Evolutionary conservation across 2,329 filamentous ascomycete genomes (phyloP), one percentile per base, ranked within the genome.

Genomic region (Ophiostoma sp.): DNA sequence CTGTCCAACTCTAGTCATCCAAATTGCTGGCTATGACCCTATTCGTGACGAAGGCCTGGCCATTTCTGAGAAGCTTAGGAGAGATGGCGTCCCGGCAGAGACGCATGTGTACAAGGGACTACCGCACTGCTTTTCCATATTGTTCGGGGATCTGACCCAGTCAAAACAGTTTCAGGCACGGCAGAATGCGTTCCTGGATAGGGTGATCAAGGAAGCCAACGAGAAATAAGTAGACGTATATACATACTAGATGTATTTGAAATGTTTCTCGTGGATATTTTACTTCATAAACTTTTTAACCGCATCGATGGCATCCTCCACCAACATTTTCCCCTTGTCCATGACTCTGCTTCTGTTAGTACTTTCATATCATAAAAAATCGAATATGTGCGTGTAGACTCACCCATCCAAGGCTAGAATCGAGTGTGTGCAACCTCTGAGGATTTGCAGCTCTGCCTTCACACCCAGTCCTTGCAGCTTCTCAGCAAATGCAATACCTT

Each of bases 1-100:
- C 76, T 76, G 11, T 73, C 74, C 12, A 45, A 61, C 36, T 78
- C 61, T 22, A 83, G 81, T 82, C 36, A 76, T 83, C 22, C 78
- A 82, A 52, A 76, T 79, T 3, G 81, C 78, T 2, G 82, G 82
- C 6, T 76, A 77, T 19, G 82, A 83, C 72, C 75, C 79, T 2
- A 75, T 82, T n/a, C 78, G 82, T n/a, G 82, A 83, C 69, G 82
- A 83, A 22, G 81, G 76, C 12, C 77, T 83, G 45, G 82, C 82
- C 1, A 82, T 82, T 69, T 81, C 80, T 2, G 81, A 82, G 74
- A 78, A 78, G 8, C 77, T 83, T 22, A 52, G 78, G 63, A 76
- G 75, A 0, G 81, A 80, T 4, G 80, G 80, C 31, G 79, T 79
- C 7, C 75, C 79, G 7, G 78, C 79, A n/a, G 78, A 81, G 63